These are phyloP conservation scores for Cercospora janseana DNA, from an alignment of 2,329 filamentous ascomycete genomes.

Conservation along the genomic window DNA sequence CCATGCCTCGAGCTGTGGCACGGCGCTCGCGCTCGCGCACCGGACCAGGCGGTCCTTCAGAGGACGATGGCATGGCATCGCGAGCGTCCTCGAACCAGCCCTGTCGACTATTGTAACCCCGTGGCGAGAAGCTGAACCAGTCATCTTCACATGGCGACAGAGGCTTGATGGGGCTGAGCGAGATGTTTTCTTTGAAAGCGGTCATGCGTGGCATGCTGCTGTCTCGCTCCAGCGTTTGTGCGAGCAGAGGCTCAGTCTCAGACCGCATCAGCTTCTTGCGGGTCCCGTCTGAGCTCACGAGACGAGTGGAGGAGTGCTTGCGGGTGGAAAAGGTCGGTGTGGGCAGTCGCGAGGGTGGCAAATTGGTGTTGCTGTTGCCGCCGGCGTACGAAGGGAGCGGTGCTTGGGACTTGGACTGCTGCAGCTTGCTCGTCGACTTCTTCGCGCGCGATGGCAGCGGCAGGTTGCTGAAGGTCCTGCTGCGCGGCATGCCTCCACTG, in stretches of 20 bases:
- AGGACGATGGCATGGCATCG: constrained; percentile 4
- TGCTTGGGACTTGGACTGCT: constrained; percentile 31
- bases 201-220: constrained; percentile 26
- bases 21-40: background rate
- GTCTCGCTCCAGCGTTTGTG: constrained; percentile 15
- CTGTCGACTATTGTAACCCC: constrained; percentile 20
- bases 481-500: constrained; percentile 36
- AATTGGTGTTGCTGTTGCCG: constrained; percentile 15
- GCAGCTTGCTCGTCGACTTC: constrained; percentile 25
- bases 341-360: constrained; percentile 27
- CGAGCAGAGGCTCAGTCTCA: constrained; percentile 38
- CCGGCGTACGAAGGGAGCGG: constrained; percentile 30
- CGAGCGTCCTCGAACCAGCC: constrained; percentile 23
- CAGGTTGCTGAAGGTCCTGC: constrained; percentile 40
- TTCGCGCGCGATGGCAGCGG: constrained; percentile 32
- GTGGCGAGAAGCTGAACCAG: constrained; percentile 23
- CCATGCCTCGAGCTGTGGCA: constrained; percentile 2
- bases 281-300: constrained; percentile 19
- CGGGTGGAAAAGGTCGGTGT: constrained; percentile 28
- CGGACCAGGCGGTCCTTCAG: constrained; percentile 6
- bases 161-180: constrained; percentile 32
- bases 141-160: constrained; percentile 23
- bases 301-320: constrained; percentile 29
- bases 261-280: constrained; percentile 32
- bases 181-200: constrained; percentile 38